Conservation (phyloP, 176 grass and related monocot species). For the Oryza meridionalis region DNA sequence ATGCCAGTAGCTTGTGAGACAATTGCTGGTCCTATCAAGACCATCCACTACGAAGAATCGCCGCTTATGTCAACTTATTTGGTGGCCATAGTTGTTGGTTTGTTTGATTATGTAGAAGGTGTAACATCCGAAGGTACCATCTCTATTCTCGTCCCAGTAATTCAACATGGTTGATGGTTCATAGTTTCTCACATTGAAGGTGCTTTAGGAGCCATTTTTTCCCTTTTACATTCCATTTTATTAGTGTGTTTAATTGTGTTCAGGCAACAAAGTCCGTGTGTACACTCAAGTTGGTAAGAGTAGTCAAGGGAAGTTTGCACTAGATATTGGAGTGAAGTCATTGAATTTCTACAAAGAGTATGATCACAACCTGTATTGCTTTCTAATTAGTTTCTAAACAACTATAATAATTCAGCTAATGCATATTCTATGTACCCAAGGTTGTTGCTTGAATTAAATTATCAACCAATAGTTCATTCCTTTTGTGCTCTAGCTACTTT, state of each 20-base stretch:
- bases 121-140: slow-evolving; percentile 59
- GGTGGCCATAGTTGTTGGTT: slow-evolving; percentile 82
- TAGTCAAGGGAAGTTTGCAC: slow-evolving; percentile 79
- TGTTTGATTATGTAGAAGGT: slow-evolving; percentile 73
- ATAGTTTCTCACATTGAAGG: not conserved
- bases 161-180: not conserved
- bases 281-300: slow-evolving; percentile 82
- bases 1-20: slow-evolving; percentile 66
- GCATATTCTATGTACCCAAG: not conserved
- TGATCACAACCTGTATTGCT: not conserved
- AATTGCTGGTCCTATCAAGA: slow-evolving; percentile 51
- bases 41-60: slow-evolving; percentile 61
- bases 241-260: slow-evolving; percentile 34
- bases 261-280: slow-evolving; percentile 74
- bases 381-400: slow-evolving; percentile 23
- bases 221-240: slow-evolving; percentile 5
- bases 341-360: slow-evolving; percentile 85
- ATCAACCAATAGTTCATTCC: slow-evolving; percentile 30
- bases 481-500: slow-evolving; percentile 70
- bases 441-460: slow-evolving; percentile 18
- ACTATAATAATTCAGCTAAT: slow-evolving; percentile 19
- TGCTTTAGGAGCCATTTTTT: not conserved
- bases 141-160: not conserved
- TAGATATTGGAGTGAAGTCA: slow-evolving; percentile 81
- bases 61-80: slow-evolving; percentile 97